Evolutionary conservation across 1,139 yeast genomes (phyloP), one percentile per base, ranked within the genome.

Genomic region (Saccharomyces uvarum): DNA sequence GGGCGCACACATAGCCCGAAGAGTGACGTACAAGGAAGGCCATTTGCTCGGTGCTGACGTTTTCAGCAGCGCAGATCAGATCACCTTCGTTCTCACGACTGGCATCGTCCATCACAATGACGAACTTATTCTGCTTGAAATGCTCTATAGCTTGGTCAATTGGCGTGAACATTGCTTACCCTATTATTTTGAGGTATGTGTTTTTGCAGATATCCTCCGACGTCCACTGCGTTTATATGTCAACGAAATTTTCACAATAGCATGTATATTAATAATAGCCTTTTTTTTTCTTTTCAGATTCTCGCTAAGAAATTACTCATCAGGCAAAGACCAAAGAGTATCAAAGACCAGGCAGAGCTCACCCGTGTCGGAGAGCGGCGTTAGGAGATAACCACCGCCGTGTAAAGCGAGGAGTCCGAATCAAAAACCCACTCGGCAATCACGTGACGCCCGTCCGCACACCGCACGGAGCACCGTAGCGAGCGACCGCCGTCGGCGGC

Each of bases 41-140:
- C 97, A 95, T 90, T 64, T 90, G 84, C 65, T 85, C 85, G 53
- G 88, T 83, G 47, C 96, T 88, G 62, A 84, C 77, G 55, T 77
- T 77, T 63, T 86, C 84, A 31, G 97, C 99, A 24, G 99, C 95
- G 55, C 88, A 84, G 64, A 95, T 90, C 68, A 95, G 78, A 70
- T 95, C 99, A 51, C 99, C 99, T 75, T 95, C 99, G 70, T 95
- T 95, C 72, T 95, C 99, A 65, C 99, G 84, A 66, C 80, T 80
- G 70, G 89, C 98, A 68, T 93, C 97, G 70, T 95, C 99, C 86
- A 95, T 87, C 29, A 95, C 99, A 53, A 95, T 81, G 53, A 95
- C 77, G 66, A 93, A 91, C 71, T 90, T 93, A 53, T 98, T 98
- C 56, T 84, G 80, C 66, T 82, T 82, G 75, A 84, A 88, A 2